These are phyloP conservation scores for Monilinia laxa DNA, from an alignment of 2,329 filamentous ascomycete genomes.

Conservation along the genomic window DNA sequence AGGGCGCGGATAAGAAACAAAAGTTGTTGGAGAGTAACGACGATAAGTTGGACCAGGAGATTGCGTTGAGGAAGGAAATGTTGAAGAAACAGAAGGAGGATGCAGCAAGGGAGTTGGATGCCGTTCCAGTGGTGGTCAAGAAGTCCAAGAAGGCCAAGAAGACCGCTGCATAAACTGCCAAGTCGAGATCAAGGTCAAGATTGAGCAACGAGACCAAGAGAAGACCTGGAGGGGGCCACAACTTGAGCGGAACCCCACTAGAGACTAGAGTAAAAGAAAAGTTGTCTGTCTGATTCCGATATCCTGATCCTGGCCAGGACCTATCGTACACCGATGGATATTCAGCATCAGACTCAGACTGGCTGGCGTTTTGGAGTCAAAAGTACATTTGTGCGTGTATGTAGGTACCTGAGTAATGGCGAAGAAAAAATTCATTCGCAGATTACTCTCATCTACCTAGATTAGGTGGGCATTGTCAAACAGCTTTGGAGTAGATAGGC, in stretches of 20 bases:
- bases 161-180: conserved; percentile 25
- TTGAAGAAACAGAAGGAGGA: conserved; percentile 43
- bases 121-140: conserved; percentile 34
- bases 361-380: conserved; percentile 20
- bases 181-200: neutral
- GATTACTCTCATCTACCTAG: neutral
- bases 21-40: conserved; percentile 40
- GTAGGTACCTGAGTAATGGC: neutral
- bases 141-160: conserved; percentile 35
- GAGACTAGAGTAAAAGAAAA: neutral
- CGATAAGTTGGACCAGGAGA: conserved; percentile 41
- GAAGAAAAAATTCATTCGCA: conserved; percentile 2
- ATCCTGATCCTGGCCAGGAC: neutral
- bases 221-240: too few relatives aligned
- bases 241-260: neutral
- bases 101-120: conserved; percentile 35
- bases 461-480: neutral
- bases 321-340: neutral
- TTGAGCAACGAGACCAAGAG: neutral
- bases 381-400: neutral
- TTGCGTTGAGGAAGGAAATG: conserved; percentile 40
- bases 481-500: conserved; percentile 7
- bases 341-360: conserved; percentile 7
- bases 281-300: neutral
- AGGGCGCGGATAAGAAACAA: conserved; percentile 42